phyloP scores from a whole-genome alignment of 257 asterid species.

The Rhazya stricta region DNA sequence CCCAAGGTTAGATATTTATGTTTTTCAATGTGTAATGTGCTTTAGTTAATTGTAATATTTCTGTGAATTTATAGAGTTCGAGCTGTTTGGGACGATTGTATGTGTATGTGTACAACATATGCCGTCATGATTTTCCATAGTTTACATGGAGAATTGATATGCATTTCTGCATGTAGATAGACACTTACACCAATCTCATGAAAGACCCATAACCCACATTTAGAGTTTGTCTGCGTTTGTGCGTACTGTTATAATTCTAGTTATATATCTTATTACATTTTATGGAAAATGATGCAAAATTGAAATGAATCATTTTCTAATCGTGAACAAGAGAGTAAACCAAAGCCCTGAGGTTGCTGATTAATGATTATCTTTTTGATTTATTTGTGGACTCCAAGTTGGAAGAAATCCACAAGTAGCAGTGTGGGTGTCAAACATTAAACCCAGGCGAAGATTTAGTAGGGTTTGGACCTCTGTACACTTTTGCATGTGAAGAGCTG shows the following conservation, averaged over 20 bases:
- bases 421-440: too few relatives aligned
- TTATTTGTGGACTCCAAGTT: neutral
- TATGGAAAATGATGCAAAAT: neutral
- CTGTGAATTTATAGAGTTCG: neutral
- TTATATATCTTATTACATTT: neutral
- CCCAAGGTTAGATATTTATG: constrained; percentile 55
- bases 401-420: neutral
- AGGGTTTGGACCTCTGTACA: too few relatives aligned
- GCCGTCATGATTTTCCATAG: neutral
- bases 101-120: neutral
- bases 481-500: too few relatives aligned
- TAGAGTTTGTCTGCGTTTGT: neutral
- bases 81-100: neutral
- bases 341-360: neutral
- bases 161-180: neutral
- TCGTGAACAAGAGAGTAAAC: neutral
- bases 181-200: neutral
- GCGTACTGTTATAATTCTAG: neutral
- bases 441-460: too few relatives aligned
- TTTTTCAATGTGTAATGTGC: neutral
- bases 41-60: neutral
- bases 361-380: neutral
- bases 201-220: neutral
- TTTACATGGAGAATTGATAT: neutral
- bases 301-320: neutral